A percentile compares a stretch with the other conserved stretches of the same genome.
These are phyloP conservation scores for Phytopythium sindhum DNA, from an alignment of 352 stramenopile genomes.

Conservation along the genomic window DNA sequence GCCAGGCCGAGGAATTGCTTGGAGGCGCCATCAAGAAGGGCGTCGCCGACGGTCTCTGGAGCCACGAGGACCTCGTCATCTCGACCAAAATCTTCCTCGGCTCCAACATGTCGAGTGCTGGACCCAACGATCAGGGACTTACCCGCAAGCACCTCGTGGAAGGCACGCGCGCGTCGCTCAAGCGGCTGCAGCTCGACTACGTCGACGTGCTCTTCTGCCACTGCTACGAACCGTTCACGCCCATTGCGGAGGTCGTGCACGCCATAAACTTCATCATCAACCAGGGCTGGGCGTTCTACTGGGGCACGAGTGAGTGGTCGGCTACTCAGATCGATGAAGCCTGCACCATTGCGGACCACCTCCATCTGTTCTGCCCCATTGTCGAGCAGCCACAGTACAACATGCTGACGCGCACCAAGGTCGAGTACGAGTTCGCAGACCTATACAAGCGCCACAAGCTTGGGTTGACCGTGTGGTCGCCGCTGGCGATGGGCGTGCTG, in stretches of 20 bases:
- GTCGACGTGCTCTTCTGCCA: constrained; percentile 56
- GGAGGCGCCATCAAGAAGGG: constrained; percentile 37
- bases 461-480: constrained; percentile 52
- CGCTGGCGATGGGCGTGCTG: constrained; percentile 39
- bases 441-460: constrained; percentile 59
- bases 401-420: constrained; percentile 50
- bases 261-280: constrained; percentile 69
- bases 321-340: constrained; percentile 51
- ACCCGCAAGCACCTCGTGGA: constrained; percentile 5
- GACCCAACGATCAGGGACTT: constrained; percentile 18
- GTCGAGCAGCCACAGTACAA: constrained; percentile 65
- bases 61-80: constrained; percentile 42
- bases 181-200: constrained; percentile 17
- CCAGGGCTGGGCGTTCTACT: constrained; percentile 20
- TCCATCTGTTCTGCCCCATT: constrained; percentile 21
- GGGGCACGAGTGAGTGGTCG: constrained; percentile 44
- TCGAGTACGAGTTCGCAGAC: constrained; percentile 56
- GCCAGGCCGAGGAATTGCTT: constrained; percentile 30
- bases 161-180: constrained; percentile 2
- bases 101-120: constrained; percentile 13
- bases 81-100: constrained; percentile 48
- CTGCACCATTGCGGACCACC: constrained; percentile 19
- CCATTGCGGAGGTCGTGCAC: constrained; percentile 20
- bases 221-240: constrained; percentile 29
- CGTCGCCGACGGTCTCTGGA: constrained; percentile 20